These are phyloP conservation scores for Mycena chlorophos DNA, from an alignment of 768 basidiomycete genomes.

Conservation along the genomic window DNA sequence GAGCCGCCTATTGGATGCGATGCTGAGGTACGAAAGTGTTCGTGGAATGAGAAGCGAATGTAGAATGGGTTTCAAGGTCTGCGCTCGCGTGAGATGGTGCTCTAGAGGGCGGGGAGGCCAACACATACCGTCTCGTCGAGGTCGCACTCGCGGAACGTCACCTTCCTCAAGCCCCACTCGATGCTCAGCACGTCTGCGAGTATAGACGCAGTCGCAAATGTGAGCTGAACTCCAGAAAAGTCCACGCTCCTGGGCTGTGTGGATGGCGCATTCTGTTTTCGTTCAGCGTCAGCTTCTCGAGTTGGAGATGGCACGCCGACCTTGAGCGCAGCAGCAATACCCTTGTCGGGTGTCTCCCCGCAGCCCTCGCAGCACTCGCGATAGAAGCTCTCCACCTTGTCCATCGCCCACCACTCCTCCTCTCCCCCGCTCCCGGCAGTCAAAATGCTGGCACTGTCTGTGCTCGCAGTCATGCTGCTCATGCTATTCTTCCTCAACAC, in stretches of 20 bases:
- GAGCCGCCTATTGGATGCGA: constrained; percentile 84
- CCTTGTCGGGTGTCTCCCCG: constrained; percentile 68
- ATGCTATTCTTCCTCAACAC: constrained; percentile 60
- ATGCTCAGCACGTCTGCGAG: constrained; percentile 89
- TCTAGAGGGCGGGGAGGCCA: background rate
- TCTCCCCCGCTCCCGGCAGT: constrained; percentile 32
- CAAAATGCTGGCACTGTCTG: constrained; percentile 3
- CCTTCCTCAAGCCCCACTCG: constrained; percentile 89
- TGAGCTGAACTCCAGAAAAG: constrained; percentile 78
- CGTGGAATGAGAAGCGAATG: constrained; percentile 87
- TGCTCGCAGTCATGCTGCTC: constrained; percentile 15
- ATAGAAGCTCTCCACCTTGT: constrained; percentile 84
- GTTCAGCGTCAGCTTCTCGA: background rate
- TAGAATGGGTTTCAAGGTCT: constrained; percentile 86
- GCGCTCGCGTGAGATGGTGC: background rate
- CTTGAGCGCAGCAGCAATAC: constrained; percentile 70
- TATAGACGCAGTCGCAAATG: constrained; percentile 66
- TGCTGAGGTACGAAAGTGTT: constrained; percentile 76
- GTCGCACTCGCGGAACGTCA: constrained; percentile 85
- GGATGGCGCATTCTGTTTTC: constrained; percentile 49
- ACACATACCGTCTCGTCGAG: constrained; percentile 74
- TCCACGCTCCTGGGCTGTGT: constrained; percentile 71
- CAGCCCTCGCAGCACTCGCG: constrained; percentile 79
- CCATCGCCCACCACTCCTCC: constrained; percentile 82
- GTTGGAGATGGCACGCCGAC: constrained; percentile 33